Conservation (phyloP, 306 rosid genomes). For the Fragaria ananassa region DNA sequence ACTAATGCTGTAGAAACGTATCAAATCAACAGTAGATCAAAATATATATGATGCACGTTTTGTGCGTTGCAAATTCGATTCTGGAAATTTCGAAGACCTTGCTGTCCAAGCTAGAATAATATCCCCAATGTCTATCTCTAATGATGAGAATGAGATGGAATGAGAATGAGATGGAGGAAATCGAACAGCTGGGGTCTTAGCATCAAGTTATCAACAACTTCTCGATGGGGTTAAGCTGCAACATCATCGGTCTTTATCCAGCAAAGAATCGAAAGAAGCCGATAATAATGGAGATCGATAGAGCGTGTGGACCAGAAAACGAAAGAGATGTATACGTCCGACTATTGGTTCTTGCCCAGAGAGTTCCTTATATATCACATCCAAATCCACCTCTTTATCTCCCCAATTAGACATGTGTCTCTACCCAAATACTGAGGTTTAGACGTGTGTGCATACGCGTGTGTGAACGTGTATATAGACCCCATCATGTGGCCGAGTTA, state of each 20-base stretch:
- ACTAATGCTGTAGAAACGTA: too few relatives aligned
- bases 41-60: background rate
- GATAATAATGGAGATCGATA: background rate
- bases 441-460: background rate
- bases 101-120: background rate
- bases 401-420: background rate
- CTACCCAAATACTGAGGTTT: background rate
- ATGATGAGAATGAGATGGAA: background rate
- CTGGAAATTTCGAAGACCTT: background rate
- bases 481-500: too few relatives aligned
- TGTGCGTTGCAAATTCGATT: background rate
- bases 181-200: background rate
- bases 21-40: background rate
- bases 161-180: background rate
- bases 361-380: background rate
- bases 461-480: too few relatives aligned
- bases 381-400: background rate
- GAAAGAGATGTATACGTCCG: background rate
- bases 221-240: background rate
- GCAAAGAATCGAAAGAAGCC: background rate
- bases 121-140: background rate
- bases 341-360: background rate
- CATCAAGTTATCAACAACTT: constrained; percentile 4
- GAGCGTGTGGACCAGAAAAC: background rate
- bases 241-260: background rate